phyloP scores from a whole-genome alignment of 495 filamentous ascomycete species.

The Friedmanniomyces simplex region DNA sequence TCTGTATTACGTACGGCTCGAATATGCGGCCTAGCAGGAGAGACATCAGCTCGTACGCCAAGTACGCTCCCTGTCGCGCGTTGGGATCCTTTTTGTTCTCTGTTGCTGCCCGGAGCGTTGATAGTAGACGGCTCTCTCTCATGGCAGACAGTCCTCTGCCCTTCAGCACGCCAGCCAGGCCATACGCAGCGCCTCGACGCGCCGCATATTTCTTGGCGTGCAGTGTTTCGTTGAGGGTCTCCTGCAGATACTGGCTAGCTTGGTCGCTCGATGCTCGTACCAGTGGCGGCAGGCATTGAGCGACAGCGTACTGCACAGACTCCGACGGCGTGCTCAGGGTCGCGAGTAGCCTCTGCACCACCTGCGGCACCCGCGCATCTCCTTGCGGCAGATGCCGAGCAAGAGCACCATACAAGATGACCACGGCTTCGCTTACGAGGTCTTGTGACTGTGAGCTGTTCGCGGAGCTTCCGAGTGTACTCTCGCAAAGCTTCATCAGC shows the following conservation, averaged over 20 bases:
- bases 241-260: slow-evolving; percentile 65
- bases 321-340: slow-evolving; percentile 94
- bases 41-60: slow-evolving; percentile 85
- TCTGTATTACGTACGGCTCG: slow-evolving; percentile 92
- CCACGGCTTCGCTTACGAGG: slow-evolving; percentile 87
- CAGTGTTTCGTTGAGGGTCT: slow-evolving; percentile 67
- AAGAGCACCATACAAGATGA: slow-evolving; percentile 90
- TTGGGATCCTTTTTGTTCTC: slow-evolving; percentile 90
- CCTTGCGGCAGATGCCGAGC: slow-evolving; percentile 76
- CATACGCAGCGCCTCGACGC: slow-evolving; percentile 87
- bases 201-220: slow-evolving; percentile 81
- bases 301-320: slow-evolving; percentile 89
- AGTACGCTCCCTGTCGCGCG: slow-evolving; percentile 75
- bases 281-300: slow-evolving; percentile 83
- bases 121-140: slow-evolving; percentile 75
- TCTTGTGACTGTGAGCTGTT: slow-evolving; percentile 68
- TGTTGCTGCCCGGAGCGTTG: slow-evolving; percentile 59
- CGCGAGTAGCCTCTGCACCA: slow-evolving; percentile 69
- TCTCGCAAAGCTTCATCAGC: slow-evolving; percentile 85
- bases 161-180: slow-evolving; percentile 78
- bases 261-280: slow-evolving; percentile 69
- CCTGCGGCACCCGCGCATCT: slow-evolving; percentile 72
- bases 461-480: slow-evolving; percentile 68
- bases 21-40: slow-evolving; percentile 76
- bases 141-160: slow-evolving; percentile 76